These are phyloP conservation scores for Filobasidium uniguttulatum DNA, from an alignment of 1,284 basidiomycete species.

Conservation along the genomic window DNA sequence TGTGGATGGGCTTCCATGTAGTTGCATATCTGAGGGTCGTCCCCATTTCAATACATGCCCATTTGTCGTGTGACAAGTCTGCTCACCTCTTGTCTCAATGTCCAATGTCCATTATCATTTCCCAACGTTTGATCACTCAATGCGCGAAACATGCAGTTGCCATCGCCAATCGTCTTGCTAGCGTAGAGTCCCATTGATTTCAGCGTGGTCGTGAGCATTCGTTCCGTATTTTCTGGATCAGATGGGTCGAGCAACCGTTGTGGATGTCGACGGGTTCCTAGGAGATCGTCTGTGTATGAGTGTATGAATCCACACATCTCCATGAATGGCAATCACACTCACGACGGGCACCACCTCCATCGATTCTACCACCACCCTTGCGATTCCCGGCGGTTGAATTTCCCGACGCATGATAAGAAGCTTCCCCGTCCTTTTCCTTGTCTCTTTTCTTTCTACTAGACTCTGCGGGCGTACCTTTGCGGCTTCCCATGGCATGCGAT, in stretches of 20 bases:
- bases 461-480: no score
- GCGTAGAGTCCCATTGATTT: slow-evolving; percentile 14
- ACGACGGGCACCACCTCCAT: background rate
- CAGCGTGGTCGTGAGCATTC: slow-evolving; percentile 6
- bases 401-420: background rate
- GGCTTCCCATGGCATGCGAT: no score
- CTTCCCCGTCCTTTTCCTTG: background rate
- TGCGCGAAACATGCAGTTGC: slow-evolving; percentile 60
- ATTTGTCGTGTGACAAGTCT: slow-evolving; percentile 38
- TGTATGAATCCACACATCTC: background rate
- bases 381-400: background rate
- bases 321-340: background rate
- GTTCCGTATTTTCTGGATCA: slow-evolving; percentile 4
- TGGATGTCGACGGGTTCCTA: slow-evolving; percentile 44
- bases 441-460: background rate
- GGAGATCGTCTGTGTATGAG: slow-evolving; percentile 12
- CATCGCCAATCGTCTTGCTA: slow-evolving; percentile 56
- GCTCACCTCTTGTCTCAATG: slow-evolving; percentile 8
- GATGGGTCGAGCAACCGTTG: slow-evolving; percentile 15
- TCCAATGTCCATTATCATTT: background rate
- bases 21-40: slow-evolving; percentile 56
- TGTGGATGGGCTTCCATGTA: slow-evolving; percentile 58
- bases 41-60: slow-evolving; percentile 44
- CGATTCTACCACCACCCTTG: background rate
- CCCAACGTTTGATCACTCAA: slow-evolving; percentile 23